Evolutionary conservation across 306 rosid genomes (phyloP).

Genomic region (Castanea mollissima): DNA sequence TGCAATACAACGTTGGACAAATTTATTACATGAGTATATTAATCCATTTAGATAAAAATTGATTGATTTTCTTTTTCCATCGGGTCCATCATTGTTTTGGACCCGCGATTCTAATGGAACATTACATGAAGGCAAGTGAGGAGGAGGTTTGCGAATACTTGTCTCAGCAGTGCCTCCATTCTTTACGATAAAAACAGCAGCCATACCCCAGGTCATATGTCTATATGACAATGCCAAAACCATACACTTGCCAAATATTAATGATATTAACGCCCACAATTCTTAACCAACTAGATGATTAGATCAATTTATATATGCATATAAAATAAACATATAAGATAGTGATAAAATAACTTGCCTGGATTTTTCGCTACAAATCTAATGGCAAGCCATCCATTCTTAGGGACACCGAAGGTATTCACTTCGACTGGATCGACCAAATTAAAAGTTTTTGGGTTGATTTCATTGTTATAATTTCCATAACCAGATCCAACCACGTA

Average conservation of each 20-base stretch:
- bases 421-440: constrained; percentile 34
- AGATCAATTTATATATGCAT: neutral
- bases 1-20: no score
- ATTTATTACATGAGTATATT: no score
- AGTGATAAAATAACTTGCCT: neutral
- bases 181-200: neutral
- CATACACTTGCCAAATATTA: neutral
- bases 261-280: neutral
- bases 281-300: no score
- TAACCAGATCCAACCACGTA: neutral
- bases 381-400: constrained; percentile 13
- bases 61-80: neutral
- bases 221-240: no score
- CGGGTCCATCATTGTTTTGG: neutral
- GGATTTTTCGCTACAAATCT: constrained; percentile 25
- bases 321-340: neutral
- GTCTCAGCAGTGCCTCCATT: neutral
- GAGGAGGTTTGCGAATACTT: neutral
- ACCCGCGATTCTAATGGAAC: neutral
- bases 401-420: constrained; percentile 30
- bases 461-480: neutral
- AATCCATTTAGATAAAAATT: no score
- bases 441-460: constrained; percentile 24
- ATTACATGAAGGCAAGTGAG: neutral
- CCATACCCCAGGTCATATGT: constrained; percentile 1